Percentiles rank a stretch among this genome's conserved stretches.
Conservation (phyloP, 495 filamentous ascomycete species). For the Penicillium ucsense region DNA sequence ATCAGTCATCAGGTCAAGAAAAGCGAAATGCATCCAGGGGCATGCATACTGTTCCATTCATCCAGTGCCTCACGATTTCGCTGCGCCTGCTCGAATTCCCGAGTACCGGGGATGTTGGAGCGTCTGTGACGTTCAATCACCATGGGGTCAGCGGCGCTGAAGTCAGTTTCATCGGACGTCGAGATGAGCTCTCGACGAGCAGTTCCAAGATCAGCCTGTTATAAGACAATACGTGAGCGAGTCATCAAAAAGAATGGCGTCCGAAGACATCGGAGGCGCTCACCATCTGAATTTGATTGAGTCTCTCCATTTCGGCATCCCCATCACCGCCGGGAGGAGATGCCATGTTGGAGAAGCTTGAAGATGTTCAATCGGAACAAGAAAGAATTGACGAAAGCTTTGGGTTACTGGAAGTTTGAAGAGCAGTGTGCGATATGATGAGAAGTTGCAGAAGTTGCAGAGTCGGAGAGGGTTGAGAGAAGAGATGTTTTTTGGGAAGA, state of each 20-base stretch:
- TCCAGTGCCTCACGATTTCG: conserved; percentile 10
- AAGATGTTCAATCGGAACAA: not conserved
- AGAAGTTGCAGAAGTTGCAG: too few relatives aligned
- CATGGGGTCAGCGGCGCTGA: not conserved
- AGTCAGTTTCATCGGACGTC: not conserved
- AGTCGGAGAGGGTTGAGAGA: too few relatives aligned
- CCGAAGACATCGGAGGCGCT: not conserved
- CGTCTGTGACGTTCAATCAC: conserved; percentile 1
- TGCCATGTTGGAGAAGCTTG: not conserved
- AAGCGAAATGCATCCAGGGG: not conserved
- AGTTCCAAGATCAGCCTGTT: not conserved
- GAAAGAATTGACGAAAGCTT: too few relatives aligned
- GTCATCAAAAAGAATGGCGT: not conserved
- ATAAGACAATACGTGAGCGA: not conserved
- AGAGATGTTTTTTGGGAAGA: too few relatives aligned
- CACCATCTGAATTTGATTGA: not conserved
- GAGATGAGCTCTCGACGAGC: not conserved
- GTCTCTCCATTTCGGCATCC: not conserved
- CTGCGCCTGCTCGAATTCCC: conserved; percentile 11
- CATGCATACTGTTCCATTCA: conserved; percentile 24
- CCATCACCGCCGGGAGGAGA: too few relatives aligned
- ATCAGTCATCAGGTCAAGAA: not conserved
- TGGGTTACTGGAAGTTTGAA: too few relatives aligned
- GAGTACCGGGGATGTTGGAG: conserved; percentile 16
- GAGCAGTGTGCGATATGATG: too few relatives aligned